Conservation (phyloP, 148 eudicot genomes). For the Rhododendron griersonianum region DNA sequence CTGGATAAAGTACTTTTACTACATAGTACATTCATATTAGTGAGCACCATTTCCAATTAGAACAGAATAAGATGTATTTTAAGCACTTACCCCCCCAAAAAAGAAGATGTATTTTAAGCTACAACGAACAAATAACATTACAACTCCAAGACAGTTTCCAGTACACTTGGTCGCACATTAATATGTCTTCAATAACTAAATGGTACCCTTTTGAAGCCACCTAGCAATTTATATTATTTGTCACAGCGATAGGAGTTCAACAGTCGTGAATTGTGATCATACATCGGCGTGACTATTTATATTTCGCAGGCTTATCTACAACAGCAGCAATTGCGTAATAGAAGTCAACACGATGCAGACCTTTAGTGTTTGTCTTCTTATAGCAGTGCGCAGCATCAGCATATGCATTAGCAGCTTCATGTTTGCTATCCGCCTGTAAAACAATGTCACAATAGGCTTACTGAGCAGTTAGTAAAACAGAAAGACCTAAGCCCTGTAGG, state of each 20-base stretch:
- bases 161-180: background rate
- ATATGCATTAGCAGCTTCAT: slow-evolving; percentile 49
- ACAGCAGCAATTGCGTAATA: background rate
- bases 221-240: background rate
- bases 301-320: background rate
- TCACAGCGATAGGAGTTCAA: background rate
- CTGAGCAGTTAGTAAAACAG: background rate
- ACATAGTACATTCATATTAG: background rate
- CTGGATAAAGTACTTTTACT: background rate
- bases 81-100: background rate
- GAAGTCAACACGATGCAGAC: slow-evolving; percentile 14
- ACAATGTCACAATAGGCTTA: slow-evolving; percentile 18
- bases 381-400: slow-evolving; percentile 49
- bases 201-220: background rate
- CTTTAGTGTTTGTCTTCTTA: slow-evolving; percentile 41
- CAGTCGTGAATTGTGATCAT: background rate
- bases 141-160: background rate
- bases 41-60: background rate
- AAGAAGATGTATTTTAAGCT: background rate
- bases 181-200: background rate
- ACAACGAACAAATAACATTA: background rate
- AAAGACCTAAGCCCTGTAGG: background rate
- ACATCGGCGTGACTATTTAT: background rate
- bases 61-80: background rate
- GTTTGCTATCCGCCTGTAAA: slow-evolving; percentile 41